Evolutionary conservation across 257 asterid genomes (phyloP).

Genomic region (Primulina eburnea): DNA sequence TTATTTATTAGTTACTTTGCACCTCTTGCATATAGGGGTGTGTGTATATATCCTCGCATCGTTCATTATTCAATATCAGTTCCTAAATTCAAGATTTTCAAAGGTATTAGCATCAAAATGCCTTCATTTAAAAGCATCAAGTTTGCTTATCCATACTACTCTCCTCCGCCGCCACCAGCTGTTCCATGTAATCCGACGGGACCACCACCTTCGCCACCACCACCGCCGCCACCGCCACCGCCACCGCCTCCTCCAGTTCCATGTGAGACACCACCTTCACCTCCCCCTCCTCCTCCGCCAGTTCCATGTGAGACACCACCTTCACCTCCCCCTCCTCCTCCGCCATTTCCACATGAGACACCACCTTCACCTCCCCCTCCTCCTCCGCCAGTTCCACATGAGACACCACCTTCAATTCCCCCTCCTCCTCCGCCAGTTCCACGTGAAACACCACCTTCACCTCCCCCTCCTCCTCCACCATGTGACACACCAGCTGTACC

Average conservation of each 20-base stretch:
- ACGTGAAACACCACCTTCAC: background rate
- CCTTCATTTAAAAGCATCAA: slow-evolving; percentile 30
- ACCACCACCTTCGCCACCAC: background rate
- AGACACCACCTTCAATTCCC: background rate
- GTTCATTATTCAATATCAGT: background rate
- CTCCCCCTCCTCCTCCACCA: background rate
- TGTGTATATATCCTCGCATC: background rate
- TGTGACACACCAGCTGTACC: too few relatives aligned
- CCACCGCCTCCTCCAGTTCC: background rate
- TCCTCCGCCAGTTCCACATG: background rate
- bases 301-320: background rate
- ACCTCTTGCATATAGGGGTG: background rate
- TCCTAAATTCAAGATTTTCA: background rate
- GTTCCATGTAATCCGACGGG: background rate
- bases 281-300: background rate
- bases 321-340: background rate
- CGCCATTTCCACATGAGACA: background rate
- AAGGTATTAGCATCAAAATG: slow-evolving; percentile 21
- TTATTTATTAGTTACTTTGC: background rate
- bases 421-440: background rate
- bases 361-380: background rate
- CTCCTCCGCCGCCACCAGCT: background rate
- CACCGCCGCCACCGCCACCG: background rate
- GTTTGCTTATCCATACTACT: slow-evolving; percentile 39
- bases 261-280: background rate